Evolutionary conservation across 176 grass and related monocot genomes (phyloP).

Genomic region (Thalia dealbata): DNA sequence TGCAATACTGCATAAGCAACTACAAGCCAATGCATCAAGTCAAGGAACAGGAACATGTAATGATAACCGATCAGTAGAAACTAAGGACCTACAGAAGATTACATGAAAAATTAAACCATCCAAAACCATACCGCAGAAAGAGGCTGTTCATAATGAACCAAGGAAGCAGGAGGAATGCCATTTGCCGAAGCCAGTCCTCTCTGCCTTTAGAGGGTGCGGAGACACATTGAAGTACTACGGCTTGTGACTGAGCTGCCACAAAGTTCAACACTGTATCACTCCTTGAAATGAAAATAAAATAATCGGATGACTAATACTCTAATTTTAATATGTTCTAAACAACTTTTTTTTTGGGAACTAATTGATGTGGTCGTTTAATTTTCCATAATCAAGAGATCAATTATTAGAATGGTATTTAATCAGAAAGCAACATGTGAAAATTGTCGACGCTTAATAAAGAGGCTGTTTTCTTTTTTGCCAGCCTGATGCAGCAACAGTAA

Average conservation of each 20-base stretch:
- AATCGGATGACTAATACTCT: not conserved
- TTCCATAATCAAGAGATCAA: not conserved
- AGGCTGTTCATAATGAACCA: constrained; percentile 78
- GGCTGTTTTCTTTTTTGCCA: too few species aligned
- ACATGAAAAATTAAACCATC: not conserved
- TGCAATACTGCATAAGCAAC: not conserved
- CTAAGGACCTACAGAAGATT: not conserved
- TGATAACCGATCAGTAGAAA: not conserved
- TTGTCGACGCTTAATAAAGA: not conserved
- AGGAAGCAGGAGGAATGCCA: constrained; percentile 53
- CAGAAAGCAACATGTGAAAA: not conserved
- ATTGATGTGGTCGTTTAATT: not conserved
- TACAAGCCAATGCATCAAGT: too few species aligned
- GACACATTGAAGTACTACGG: constrained; percentile 44
- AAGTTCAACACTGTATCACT: constrained; percentile 24
- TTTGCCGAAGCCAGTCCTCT: constrained; percentile 55
- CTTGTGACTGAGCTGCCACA: constrained; percentile 28
- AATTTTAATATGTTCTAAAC: not conserved
- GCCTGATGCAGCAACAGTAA: not conserved
- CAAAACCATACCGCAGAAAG: constrained; percentile 57
- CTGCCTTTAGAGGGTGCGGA: constrained; percentile 58
- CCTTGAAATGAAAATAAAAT: constrained; percentile 12
- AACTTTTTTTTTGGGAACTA: too few species aligned
- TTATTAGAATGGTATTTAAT: not conserved
- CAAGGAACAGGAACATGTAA: not conserved